Percentiles rank a stretch among this genome's conserved stretches.
These are phyloP conservation scores for Salvia splendens DNA, from an alignment of 257 asterid species.

Conservation along the genomic window DNA sequence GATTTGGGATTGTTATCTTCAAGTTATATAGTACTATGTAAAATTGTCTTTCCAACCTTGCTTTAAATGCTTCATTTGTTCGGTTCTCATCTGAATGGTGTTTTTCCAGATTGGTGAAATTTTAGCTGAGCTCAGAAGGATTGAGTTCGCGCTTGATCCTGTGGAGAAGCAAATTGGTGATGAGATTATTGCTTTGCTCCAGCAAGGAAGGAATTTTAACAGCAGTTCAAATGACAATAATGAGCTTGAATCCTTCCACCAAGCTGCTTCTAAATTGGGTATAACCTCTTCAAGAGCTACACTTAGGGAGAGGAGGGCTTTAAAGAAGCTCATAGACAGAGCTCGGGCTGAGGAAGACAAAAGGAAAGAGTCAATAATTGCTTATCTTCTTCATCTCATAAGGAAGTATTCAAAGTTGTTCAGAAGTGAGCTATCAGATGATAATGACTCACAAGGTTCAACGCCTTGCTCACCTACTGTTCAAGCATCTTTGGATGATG, in stretches of 20 bases:
- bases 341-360: conserved; percentile 91
- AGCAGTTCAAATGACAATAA: conserved; percentile 58
- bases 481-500: conserved; percentile 73
- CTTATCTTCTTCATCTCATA: conserved; percentile 82
- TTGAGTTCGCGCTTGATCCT: conserved; percentile 81
- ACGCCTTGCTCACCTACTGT: conserved; percentile 96
- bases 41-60: conserved; percentile 6
- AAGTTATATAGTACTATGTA: neutral
- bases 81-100: conserved; percentile 31
- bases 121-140: conserved; percentile 60
- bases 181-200: conserved; percentile 81
- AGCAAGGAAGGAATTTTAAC: conserved; percentile 85
- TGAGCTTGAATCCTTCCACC: conserved; percentile 93
- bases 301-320: conserved; percentile 89
- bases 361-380: conserved; percentile 90
- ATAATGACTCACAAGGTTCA: conserved; percentile 95
- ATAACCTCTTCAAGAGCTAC: conserved; percentile 96
- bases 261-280: conserved; percentile 82
- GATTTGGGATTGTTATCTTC: neutral
- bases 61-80: no score
- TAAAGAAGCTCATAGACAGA: conserved; percentile 87
- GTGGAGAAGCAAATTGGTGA: conserved; percentile 85
- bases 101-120: conserved; percentile 73
- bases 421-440: conserved; percentile 86
- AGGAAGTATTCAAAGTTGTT: conserved; percentile 89